These are phyloP conservation scores for Leishmania turanica DNA, from an alignment of 208 protist genomes.

Conservation along the genomic window DNA sequence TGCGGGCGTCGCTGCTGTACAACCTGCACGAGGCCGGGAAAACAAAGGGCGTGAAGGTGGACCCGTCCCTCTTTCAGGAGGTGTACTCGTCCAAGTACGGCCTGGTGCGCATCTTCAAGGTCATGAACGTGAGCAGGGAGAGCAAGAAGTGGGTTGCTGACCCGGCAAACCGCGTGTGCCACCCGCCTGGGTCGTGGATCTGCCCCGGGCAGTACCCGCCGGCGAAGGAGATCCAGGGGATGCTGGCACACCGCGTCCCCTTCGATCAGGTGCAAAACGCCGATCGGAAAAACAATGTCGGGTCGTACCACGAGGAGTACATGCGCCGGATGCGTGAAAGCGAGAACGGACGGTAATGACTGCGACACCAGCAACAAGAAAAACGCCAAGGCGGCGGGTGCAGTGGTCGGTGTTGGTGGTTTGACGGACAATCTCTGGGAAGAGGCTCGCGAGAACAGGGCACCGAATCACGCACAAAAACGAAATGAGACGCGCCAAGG, in stretches of 20 bases:
- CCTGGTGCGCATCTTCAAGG: conserved; percentile 97
- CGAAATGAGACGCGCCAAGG: background rate
- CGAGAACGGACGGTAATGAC: background rate
- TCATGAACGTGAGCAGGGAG: conserved; percentile 84
- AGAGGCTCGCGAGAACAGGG: background rate
- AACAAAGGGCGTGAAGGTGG: conserved; percentile 6
- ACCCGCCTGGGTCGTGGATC: conserved; percentile 60
- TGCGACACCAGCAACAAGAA: background rate
- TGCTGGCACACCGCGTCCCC: conserved; percentile 43
- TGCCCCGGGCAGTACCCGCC: conserved; percentile 79
- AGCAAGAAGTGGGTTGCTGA: conserved; percentile 68
- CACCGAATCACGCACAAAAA: background rate
- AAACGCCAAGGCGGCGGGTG: background rate
- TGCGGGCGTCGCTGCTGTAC: conserved; percentile 65
- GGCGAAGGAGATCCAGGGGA: conserved; percentile 65
- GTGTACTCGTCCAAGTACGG: conserved; percentile 96
- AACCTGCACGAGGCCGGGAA: conserved; percentile 41
- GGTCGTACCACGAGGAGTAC: conserved; percentile 55
- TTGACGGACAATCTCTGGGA: background rate
- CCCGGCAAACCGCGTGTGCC: conserved; percentile 53
- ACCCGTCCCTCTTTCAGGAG: conserved; percentile 63
- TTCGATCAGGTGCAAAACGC: conserved; percentile 23
- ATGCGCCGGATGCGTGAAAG: conserved; percentile 27
- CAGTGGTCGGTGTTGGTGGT: background rate
- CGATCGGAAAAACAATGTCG: conserved; percentile 14